Evolutionary conservation across 192 early-diverging fungal species (phyloP).

Genomic region (Backusella psychrophila): DNA sequence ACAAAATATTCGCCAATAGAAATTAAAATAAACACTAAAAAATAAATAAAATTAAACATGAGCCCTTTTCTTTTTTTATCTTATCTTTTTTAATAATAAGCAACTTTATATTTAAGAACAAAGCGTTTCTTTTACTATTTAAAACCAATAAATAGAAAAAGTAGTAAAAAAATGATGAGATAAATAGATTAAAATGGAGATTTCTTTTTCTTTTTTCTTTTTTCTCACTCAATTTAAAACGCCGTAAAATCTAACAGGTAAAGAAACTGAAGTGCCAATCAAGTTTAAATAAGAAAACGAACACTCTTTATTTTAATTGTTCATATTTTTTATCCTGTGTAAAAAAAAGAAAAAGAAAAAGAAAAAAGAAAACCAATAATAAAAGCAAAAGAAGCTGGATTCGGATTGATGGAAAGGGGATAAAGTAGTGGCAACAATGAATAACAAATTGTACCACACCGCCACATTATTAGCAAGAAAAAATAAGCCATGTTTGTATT

Average conservation of each 20-base stretch:
- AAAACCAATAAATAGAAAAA: background rate
- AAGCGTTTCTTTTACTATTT: background rate
- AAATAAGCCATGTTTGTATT: background rate
- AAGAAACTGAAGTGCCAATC: background rate
- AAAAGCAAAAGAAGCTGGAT: too few relatives aligned
- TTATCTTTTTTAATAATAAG: background rate
- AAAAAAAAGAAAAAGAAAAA: too few relatives aligned
- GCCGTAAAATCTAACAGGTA: background rate
- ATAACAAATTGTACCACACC: background rate
- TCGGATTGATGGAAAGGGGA: too few relatives aligned
- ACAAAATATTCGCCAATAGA: conserved; percentile 1
- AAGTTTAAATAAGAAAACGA: background rate
- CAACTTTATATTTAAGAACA: background rate
- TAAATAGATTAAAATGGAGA: background rate
- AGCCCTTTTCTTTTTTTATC: background rate
- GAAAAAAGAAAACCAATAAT: too few relatives aligned
- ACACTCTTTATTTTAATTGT: too few relatives aligned
- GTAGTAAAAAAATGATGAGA: background rate
- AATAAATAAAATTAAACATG: background rate
- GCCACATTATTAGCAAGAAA: background rate
- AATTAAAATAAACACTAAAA: background rate
- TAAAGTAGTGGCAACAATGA: too few relatives aligned
- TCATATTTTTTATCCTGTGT: too few relatives aligned
- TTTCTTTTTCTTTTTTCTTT: background rate
- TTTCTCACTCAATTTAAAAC: conserved; percentile 3